These are phyloP conservation scores for Pholiota molesta DNA, from an alignment of 768 basidiomycete genomes.

Conservation along the genomic window DNA sequence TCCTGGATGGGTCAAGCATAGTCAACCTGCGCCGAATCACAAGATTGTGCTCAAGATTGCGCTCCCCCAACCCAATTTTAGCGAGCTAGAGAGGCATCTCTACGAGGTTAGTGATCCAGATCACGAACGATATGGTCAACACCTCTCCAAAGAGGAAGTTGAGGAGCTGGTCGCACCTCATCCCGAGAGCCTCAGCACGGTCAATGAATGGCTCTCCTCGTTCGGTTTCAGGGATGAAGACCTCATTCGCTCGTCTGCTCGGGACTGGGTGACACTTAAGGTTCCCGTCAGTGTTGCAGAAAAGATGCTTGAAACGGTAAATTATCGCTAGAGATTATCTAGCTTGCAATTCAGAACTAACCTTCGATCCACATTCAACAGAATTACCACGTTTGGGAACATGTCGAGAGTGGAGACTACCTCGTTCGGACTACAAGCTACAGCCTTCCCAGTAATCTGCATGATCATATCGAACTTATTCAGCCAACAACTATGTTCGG, in stretches of 20 bases:
- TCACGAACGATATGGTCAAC: conserved; percentile 55
- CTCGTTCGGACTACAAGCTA: conserved; percentile 71
- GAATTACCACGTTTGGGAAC: conserved; percentile 68
- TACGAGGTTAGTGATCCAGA: conserved; percentile 61
- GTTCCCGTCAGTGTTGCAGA: conserved; percentile 65
- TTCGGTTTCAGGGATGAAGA: conserved; percentile 55
- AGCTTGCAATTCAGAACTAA: not conserved
- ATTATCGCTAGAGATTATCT: conserved; percentile 17
- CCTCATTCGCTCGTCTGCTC: conserved; percentile 58
- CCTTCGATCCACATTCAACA: conserved; percentile 25
- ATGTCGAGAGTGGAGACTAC: conserved; percentile 51
- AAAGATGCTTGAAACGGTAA: conserved; percentile 71
- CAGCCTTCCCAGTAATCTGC: conserved; percentile 61
- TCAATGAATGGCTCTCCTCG: conserved; percentile 63
- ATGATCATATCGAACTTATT: conserved; percentile 65
- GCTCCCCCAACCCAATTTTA: conserved; percentile 56
- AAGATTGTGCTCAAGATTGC: conserved; percentile 58
- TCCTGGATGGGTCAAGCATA: conserved; percentile 45
- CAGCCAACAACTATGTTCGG: conserved; percentile 75
- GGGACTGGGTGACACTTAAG: conserved; percentile 68
- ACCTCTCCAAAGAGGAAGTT: conserved; percentile 67
- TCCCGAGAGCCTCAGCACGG: conserved; percentile 50
- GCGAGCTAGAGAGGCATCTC: conserved; percentile 50
- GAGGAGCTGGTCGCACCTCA: conserved; percentile 64
- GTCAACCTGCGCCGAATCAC: conserved; percentile 45